A percentile compares a stretch with the other conserved stretches of the same genome.
These are phyloP conservation scores for Acmispon strigosus DNA, from an alignment of 306 rosid genomes.

Conservation along the genomic window DNA sequence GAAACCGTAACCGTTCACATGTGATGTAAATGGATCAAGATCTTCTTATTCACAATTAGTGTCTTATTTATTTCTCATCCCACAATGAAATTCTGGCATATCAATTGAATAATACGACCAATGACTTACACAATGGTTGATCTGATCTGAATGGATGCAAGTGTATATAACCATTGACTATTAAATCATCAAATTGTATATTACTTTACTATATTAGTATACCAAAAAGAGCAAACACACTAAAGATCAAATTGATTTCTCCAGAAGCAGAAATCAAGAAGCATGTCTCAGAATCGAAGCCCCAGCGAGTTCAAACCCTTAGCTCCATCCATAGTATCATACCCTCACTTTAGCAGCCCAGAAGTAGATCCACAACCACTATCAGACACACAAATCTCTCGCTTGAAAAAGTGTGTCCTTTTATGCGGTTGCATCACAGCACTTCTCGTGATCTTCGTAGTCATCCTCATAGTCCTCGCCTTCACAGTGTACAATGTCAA, in stretches of 20 bases:
- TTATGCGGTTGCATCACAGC: constrained; percentile 37
- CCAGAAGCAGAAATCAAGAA: too few relatives aligned
- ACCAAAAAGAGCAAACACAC: background rate
- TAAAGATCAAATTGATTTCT: background rate
- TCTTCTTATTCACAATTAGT: too few relatives aligned
- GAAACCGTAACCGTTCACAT: background rate
- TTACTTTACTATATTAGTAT: background rate
- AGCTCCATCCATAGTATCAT: constrained; percentile 25
- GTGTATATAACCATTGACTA: background rate
- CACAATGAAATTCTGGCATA: too few relatives aligned
- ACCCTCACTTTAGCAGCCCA: background rate
- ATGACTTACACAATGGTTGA: too few relatives aligned
- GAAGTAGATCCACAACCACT: background rate
- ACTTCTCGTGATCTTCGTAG: constrained; percentile 23
- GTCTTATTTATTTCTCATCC: too few relatives aligned
- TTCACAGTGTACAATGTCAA: constrained; percentile 42
- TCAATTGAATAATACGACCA: too few relatives aligned
- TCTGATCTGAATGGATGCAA: too few relatives aligned
- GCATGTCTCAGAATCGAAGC: constrained; percentile 23
- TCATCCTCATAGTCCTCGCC: constrained; percentile 28
- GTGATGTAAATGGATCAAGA: background rate
- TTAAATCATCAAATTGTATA: background rate
- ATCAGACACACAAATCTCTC: background rate
- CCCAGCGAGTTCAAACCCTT: constrained; percentile 18
- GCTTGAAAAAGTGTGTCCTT: background rate